Percentiles rank a stretch among this genome's conserved stretches.
Conservation (phyloP, 2,329 filamentous ascomycete species). For the Kalmusia sp. region DNA sequence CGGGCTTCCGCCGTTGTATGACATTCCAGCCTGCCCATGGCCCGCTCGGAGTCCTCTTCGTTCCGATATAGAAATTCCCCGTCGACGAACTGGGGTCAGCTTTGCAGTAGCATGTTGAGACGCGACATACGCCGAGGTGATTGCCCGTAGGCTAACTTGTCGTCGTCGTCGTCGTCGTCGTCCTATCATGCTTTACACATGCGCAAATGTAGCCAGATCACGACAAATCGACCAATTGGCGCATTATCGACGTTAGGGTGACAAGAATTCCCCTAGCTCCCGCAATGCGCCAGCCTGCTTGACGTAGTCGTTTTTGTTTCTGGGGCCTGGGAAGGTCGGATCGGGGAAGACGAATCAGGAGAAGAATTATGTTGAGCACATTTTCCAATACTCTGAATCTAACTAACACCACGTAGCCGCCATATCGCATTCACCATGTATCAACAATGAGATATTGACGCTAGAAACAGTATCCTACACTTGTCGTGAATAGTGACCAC, state of each 20-base stretch:
- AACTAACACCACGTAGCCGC: not conserved
- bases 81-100: not conserved
- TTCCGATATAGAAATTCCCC: not conserved
- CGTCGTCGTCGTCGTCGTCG: too few relatives aligned
- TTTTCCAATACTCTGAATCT: not conserved
- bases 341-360: too few relatives aligned
- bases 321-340: too few relatives aligned
- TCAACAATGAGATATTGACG: not conserved
- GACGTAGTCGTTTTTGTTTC: not conserved
- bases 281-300: not conserved
- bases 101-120: not conserved
- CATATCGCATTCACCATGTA: not conserved
- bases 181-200: not conserved
- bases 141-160: too few relatives aligned
- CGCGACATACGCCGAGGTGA: too few relatives aligned
- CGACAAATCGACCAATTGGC: not conserved
- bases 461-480: not conserved
- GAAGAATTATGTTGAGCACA: too few relatives aligned
- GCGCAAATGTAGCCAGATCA: not conserved
- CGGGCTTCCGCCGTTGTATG: not conserved
- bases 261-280: not conserved
- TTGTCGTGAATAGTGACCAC: not conserved
- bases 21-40: not conserved
- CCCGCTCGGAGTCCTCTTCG: not conserved
- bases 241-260: not conserved